Base-by-base conservation (phyloP, 1,284 basidiomycete genomes). In the Leccinum holopus region DNA sequence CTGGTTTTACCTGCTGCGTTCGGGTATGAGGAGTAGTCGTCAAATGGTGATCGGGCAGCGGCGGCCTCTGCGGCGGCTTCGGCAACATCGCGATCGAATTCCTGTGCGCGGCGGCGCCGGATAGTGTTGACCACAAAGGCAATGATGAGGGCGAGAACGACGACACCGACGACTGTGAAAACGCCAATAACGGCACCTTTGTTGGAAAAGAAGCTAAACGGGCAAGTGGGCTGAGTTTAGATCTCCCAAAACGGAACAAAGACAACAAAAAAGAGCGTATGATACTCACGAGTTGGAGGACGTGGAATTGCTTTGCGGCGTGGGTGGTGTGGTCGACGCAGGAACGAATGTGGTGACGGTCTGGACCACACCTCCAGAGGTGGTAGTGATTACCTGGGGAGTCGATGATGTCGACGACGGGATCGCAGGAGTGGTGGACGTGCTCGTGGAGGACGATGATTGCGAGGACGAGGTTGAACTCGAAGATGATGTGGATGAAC, bases 51-150 rank as follows among this genome's bases (percentile, higher is more conserved):
- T 2, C 80, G 78, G 6, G 82, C 77, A 1, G 78, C 73, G 1
- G 81, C 83, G 1, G 84, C 85, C 62, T 82, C 82, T 11, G 78
- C 78, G 1, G 84, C 88, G 0, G 87, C 88, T 61, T 85, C 86
- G 14, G 84, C 86, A 51, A 89, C 84, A 62, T 91, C 90, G 33
- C 80, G 79, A 72, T 91, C 90, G 70, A 89, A 88, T 59, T 82
- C 80, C 64, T 79, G 74, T 2, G 87, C 87, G 9, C 87, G 84
- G 6, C 84, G 84, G 0, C 88, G 82, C 37, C 88, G 84, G 66
- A 90, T 65, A 63, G 75, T 75, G 4, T 79, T 83, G 41, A 83
- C 82, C 55, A 84, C 64, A 56, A 90, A 66, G n/a, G 79, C 77
- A 61, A 90, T 73, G 66, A 83, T 3, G 67, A 89, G 62, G 5